Evolutionary conservation across 106 monocot species (phyloP), one percentile per base, ranked within the genome.

Genomic region (Allium sativum): DNA sequence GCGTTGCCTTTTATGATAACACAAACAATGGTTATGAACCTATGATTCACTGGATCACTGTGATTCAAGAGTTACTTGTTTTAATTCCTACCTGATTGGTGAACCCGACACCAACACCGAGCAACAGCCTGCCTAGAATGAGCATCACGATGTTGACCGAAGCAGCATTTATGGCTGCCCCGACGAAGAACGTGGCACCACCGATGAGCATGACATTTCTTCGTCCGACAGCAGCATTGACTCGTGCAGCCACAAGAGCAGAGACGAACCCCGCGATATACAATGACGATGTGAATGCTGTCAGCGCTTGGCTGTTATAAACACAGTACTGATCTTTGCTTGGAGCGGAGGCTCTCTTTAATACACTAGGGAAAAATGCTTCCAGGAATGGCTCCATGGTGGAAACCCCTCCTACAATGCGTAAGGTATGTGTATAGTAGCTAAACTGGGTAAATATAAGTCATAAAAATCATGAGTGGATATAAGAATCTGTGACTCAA

Each of bases 1-100:
- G 84, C 7, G 72, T 61, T 7, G 84, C 66, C 78, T 83, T 42
- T 22, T 51, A 13, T 4, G 40, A 58, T 12, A 31, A 40, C 7
- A 58, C 14, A 11, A 40, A 58, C 11, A 3, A 31, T 40, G 8
- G n/a, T 7, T 15, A 40, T 31, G 20, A 54, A 18, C 15, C 5
- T 14, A 54, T 1, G 19, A 2, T 5, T 55, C 55, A 20, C 10
- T 18, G 0, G 7, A 8, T 17, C 17, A 18, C 9, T 55, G 18
- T 50, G 10, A 7, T 55, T 55, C 20, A 17, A 7, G 2, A 17
- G 18, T 4, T 55, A 7, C 55, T 55, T 18, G 8, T 18, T 55
- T 55, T 55, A 9, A 20, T 17, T 18, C 0, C 4, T 55, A 70
- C 69, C 60, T 70, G 69, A 42, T 60, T 70, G 12, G 59, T 50